These are phyloP conservation scores for Periglandula ipomoeae DNA, from an alignment of 2,329 filamentous ascomycete genomes.

Conservation along the genomic window DNA sequence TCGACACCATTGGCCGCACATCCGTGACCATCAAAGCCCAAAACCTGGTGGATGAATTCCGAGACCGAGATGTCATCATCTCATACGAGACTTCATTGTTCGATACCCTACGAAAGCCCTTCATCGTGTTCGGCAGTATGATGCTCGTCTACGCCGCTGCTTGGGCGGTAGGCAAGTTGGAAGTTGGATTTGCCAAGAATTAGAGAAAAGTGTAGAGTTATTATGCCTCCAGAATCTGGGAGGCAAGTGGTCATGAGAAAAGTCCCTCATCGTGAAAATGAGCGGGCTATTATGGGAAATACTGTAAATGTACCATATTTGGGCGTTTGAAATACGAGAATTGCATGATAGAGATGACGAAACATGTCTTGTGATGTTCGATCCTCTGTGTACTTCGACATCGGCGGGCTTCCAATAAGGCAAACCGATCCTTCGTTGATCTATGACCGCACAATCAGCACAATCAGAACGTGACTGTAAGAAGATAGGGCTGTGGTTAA, in stretches of 20 bases:
- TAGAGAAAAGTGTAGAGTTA: conserved; percentile 11
- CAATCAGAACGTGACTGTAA: no score
- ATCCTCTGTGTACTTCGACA: no score
- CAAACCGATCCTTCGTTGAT: no score
- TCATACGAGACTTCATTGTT: conserved; percentile 76
- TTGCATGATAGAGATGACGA: conserved; percentile 10
- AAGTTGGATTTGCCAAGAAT: conserved; percentile 63
- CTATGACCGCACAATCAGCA: no score
- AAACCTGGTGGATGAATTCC: conserved; percentile 85
- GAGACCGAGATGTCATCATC: conserved; percentile 74
- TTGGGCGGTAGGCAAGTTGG: conserved; percentile 69
- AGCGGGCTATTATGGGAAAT: neutral
- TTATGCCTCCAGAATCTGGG: neutral
- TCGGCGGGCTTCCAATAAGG: no score
- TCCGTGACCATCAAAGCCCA: conserved; percentile 68
- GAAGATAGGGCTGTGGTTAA: no score
- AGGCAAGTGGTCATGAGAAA: neutral
- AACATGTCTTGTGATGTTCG: neutral
- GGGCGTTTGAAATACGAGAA: conserved; percentile 10
- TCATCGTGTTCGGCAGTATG: conserved; percentile 68
- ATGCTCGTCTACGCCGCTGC: conserved; percentile 64
- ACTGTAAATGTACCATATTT: conserved; percentile 11
- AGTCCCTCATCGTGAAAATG: neutral
- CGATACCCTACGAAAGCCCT: conserved; percentile 74
- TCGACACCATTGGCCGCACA: conserved; percentile 87